A percentile compares a stretch with the other conserved stretches of the same genome.
phyloP scores from a whole-genome alignment of 208 protist species.

The Acanthamoeba quina region DNA sequence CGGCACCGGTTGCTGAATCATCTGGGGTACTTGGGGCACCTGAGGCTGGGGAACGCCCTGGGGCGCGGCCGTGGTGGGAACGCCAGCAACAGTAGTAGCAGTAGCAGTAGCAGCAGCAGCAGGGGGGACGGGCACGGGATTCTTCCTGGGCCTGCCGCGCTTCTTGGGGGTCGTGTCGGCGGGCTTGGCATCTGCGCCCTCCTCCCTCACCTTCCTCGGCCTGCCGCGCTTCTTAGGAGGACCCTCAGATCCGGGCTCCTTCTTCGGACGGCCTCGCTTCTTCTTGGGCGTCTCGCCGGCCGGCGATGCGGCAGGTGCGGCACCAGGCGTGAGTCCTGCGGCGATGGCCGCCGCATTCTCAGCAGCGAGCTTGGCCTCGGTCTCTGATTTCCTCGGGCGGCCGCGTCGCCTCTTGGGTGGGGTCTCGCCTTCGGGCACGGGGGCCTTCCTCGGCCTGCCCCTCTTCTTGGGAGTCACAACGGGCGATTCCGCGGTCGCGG shows the following conservation, averaged over 20 bases:
- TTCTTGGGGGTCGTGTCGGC: constrained; percentile 51
- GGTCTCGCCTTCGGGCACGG: constrained; percentile 44
- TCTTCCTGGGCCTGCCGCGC: constrained; percentile 59
- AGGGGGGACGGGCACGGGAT: background rate
- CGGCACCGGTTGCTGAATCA: no score
- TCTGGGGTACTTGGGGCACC: no score
- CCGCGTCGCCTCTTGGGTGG: constrained; percentile 44
- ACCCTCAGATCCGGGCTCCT: constrained; percentile 36
- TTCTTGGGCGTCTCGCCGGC: constrained; percentile 49
- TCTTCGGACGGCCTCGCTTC: constrained; percentile 34
- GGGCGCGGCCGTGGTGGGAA: no score
- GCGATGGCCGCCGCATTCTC: background rate
- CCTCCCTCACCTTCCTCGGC: constrained; percentile 48
- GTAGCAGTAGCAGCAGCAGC: background rate
- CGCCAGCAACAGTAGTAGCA: background rate
- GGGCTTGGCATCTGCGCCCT: constrained; percentile 32
- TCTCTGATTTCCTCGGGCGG: constrained; percentile 35
- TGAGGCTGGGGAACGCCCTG: no score
- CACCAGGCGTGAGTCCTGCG: background rate
- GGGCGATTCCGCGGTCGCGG: background rate
- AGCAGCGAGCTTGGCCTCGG: constrained; percentile 10
- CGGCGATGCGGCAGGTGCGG: background rate
- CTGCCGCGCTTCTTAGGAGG: constrained; percentile 57
- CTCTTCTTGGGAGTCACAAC: constrained; percentile 47
- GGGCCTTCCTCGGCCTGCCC: constrained; percentile 51